Evolutionary conservation across 768 basidiomycete species (phyloP).

Genomic region (Termitomyces sp.): DNA sequence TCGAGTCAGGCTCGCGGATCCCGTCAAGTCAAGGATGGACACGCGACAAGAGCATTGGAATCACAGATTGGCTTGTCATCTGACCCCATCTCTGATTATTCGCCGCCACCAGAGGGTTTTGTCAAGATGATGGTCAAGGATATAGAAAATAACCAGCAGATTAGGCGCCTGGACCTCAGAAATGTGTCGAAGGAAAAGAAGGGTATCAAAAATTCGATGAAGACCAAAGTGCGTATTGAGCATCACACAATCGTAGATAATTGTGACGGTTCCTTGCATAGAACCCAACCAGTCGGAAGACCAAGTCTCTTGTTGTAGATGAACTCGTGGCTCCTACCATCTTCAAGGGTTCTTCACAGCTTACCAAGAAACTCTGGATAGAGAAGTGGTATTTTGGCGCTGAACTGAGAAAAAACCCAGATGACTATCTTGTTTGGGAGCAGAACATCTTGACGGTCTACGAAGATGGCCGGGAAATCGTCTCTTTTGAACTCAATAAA

Average conservation of each 20-base stretch:
- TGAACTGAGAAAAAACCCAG: background rate
- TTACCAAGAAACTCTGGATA: background rate
- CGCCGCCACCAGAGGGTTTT: background rate
- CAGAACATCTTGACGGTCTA: background rate
- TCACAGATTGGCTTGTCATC: constrained; percentile 2
- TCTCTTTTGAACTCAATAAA: background rate
- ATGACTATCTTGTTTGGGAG: background rate
- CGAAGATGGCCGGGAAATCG: background rate
- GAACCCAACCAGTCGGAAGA: background rate
- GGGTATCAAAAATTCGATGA: constrained; percentile 14
- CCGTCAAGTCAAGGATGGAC: constrained; percentile 11
- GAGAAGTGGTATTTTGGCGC: background rate
- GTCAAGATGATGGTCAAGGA: constrained; percentile 3
- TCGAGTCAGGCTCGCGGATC: background rate
- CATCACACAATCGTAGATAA: background rate
- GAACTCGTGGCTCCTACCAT: background rate
- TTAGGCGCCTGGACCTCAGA: constrained; percentile 7
- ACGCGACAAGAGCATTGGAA: constrained; percentile 10
- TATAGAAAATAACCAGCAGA: constrained; percentile 1
- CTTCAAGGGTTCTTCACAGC: background rate
- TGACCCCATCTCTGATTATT: constrained; percentile 11
- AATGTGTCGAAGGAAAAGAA: background rate
- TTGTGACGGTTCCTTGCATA: background rate
- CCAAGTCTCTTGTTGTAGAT: background rate
- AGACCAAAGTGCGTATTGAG: constrained; percentile 9